Evolutionary conservation across 208 protist genomes (phyloP), one percentile per base, ranked within the genome.

Genomic region (Acanthamoeba castellanii): DNA sequence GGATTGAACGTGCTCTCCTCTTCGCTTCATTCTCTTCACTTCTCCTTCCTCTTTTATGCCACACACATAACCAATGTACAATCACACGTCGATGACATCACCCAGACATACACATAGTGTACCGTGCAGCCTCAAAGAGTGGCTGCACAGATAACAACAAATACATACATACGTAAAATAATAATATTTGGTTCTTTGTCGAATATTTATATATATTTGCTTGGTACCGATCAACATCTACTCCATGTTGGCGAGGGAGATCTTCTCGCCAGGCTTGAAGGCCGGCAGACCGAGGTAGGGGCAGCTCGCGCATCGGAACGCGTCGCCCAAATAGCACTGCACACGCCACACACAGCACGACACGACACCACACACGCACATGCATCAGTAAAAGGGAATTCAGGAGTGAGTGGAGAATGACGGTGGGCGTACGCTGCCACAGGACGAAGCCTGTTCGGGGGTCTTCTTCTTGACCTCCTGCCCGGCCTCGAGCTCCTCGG

Each of bases 291-390:
- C 96, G 20, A 95, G 87, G 84, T 96, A 96, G 27, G 96, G 96
- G 76, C 96, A 96, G 37, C 91, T 94, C 16, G 78, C n/a, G 74
- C 96, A 96, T 25, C 96, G 94, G 93, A 96, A 96, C n/a, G 96
- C 96, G 68, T 96, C 96, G 20, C 96, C 96, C 22, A 96, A 93
- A 30, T 94, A 96, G 90, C 96, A 96, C 64, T 42, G 52, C 88
- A 42, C 37, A 42, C 37, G 37, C 37, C 37, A 3, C 3, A 1
- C 1, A 42, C 37, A 42, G 18, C 84, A 22, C 84, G 47, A 55
- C 50, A 55, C 50, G 50, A 11, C 32, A 76, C 42, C 1, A 14
- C 27, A 76, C 59, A 66, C 59, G n/a, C 68, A 76, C 50, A 6
- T 18, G 11, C 50, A 9, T 55, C 50, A 55, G 50, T 55, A 55